Conservation (phyloP, 441 rosid species). For the Hypseocharis bilobata region DNA sequence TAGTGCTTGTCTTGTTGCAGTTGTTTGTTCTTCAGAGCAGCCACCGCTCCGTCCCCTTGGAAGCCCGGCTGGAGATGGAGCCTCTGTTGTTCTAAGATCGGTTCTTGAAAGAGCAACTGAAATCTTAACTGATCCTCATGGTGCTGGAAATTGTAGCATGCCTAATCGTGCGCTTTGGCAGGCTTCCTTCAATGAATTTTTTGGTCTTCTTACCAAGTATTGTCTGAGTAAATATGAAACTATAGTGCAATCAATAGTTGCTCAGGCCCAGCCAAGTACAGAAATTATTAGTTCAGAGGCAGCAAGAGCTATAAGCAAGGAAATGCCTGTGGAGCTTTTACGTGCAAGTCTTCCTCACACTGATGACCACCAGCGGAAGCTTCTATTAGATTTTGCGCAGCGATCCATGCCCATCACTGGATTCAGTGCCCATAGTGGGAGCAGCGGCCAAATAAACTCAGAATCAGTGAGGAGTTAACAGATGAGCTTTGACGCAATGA, state of each 20-base stretch:
- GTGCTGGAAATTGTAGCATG: background rate
- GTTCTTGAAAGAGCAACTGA: background rate
- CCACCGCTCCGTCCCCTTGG: background rate
- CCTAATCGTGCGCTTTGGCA: background rate
- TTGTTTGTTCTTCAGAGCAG: background rate
- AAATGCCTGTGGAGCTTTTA: background rate
- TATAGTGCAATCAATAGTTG: background rate
- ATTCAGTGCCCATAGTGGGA: slow-evolving; percentile 34
- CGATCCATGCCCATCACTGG: slow-evolving; percentile 20
- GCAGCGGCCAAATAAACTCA: slow-evolving; percentile 42
- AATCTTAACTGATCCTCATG: background rate
- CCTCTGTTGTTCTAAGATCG: background rate
- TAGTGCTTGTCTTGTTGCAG: background rate
- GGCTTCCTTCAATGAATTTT: background rate
- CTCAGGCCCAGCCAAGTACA: background rate
- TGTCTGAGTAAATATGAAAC: background rate
- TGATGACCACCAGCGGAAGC: background rate
- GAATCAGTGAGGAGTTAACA: slow-evolving; percentile 57
- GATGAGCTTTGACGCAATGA: too few relatives aligned
- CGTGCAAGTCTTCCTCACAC: slow-evolving; percentile 2
- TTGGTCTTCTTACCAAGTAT: background rate
- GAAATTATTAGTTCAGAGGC: background rate
- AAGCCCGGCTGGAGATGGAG: slow-evolving; percentile 1
- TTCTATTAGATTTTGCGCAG: background rate
- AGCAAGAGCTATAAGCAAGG: background rate